Percentiles rank a stretch among this genome's conserved stretches.
phyloP scores from a whole-genome alignment of 192 early-diverging fungal genomes.

The Thoreauomyces humboldtii region DNA sequence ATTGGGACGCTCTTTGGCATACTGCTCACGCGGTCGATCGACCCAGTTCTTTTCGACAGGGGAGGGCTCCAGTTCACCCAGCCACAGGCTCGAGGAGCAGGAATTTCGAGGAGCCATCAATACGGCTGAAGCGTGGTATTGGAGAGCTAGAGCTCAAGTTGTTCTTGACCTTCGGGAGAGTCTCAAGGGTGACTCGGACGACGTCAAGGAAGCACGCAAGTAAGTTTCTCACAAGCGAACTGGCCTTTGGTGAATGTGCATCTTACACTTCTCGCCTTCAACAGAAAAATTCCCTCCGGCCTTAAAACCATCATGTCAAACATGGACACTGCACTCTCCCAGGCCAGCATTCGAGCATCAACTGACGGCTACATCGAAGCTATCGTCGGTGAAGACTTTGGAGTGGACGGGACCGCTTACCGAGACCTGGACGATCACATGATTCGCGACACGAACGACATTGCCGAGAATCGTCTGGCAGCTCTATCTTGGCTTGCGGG shows the following conservation, averaged over 20 bases:
- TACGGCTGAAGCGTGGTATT: conserved; percentile 61
- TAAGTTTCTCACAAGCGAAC: neutral
- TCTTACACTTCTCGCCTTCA: neutral
- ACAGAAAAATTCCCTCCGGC: conserved; percentile 40
- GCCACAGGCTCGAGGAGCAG: conserved; percentile 25
- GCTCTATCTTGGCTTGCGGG: conserved; percentile 56
- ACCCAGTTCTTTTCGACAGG: conserved; percentile 31
- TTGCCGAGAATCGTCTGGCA: conserved; percentile 54
- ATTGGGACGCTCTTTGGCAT: neutral
- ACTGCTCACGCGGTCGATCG: neutral
- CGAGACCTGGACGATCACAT: conserved; percentile 25
- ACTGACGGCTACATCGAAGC: conserved; percentile 39
- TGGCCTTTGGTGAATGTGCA: neutral
- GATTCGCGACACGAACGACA: conserved; percentile 27
- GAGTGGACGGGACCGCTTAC: conserved; percentile 34
- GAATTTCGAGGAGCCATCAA: conserved; percentile 36
- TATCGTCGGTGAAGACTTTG: conserved; percentile 48
- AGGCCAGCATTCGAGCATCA: conserved; percentile 43
- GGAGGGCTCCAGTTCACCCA: conserved; percentile 31
- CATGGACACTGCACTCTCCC: conserved; percentile 46
- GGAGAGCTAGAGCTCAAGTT: conserved; percentile 57
- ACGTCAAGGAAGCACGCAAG: conserved; percentile 20
- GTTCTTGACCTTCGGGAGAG: conserved; percentile 50
- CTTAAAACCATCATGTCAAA: conserved; percentile 51
- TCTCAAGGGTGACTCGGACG: conserved; percentile 20